phyloP scores from a whole-genome alignment of 805 yeast species.

The Vanderwaltozyma verrucispora region DNA sequence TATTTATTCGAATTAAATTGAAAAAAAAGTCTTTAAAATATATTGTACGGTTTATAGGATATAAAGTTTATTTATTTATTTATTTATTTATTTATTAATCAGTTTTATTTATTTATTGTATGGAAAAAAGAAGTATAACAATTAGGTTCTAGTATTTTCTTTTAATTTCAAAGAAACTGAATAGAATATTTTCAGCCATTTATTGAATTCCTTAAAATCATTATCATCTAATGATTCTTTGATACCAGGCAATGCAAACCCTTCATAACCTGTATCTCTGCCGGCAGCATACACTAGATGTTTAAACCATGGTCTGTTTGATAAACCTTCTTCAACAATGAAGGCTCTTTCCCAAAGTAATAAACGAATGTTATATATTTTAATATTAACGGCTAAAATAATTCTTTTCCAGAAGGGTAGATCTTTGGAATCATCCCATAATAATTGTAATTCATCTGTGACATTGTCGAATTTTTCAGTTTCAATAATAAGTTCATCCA shows the following conservation, averaged over 20 bases:
- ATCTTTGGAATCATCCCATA: conserved; percentile 24
- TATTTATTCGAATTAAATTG: too few species aligned
- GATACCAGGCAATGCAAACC: conserved; percentile 43
- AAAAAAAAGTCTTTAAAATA: too few species aligned
- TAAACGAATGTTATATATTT: conserved; percentile 28
- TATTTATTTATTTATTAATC: too few species aligned
- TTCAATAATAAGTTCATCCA: neutral
- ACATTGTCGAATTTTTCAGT: conserved; percentile 18
- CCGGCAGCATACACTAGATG: conserved; percentile 45
- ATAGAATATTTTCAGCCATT: conserved; percentile 20
- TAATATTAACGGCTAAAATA: conserved; percentile 18
- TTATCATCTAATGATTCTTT: conserved; percentile 43
- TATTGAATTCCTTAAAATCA: conserved; percentile 28
- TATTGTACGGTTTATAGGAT: too few species aligned
- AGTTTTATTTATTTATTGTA: too few species aligned
- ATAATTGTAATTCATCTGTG: conserved; percentile 10
- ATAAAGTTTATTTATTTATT: too few species aligned
- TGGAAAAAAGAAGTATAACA: conserved; percentile 1
- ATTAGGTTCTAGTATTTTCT: neutral
- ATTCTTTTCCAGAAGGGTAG: conserved; percentile 27
- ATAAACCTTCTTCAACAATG: conserved; percentile 36
- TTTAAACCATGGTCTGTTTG: conserved; percentile 42
- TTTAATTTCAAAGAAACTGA: neutral
- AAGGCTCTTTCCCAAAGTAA: conserved; percentile 37
- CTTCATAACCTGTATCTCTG: conserved; percentile 46